Percentiles rank a stretch among this genome's conserved stretches.
These are phyloP conservation scores for Populus ilicifolia DNA, from an alignment of 345 rosid species.

Conservation along the genomic window DNA sequence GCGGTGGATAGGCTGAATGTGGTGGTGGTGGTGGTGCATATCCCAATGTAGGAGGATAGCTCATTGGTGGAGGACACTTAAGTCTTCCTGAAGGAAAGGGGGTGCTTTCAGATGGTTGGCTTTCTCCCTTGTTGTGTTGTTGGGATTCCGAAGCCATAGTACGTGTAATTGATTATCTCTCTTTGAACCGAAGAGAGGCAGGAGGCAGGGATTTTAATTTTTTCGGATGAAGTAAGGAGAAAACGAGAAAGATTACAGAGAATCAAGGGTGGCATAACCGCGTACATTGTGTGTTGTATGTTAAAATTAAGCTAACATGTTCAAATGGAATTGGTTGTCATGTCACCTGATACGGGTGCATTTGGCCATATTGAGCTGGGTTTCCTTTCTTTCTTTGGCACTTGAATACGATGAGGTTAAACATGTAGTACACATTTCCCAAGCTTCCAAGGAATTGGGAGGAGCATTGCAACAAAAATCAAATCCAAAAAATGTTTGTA, in stretches of 20 bases:
- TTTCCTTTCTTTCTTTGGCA: background rate
- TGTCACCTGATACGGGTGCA: background rate
- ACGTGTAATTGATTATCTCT: background rate
- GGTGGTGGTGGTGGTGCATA: conserved; percentile 24
- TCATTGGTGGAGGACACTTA: conserved; percentile 18
- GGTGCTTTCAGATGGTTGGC: background rate
- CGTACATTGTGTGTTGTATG: background rate
- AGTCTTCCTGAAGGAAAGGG: background rate
- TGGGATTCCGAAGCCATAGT: conserved; percentile 28
- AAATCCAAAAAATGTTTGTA: background rate
- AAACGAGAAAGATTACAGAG: too few species aligned
- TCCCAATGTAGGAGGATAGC: conserved; percentile 34
- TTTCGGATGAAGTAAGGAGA: background rate
- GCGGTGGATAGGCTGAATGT: conserved; percentile 3
- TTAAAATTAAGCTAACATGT: background rate
- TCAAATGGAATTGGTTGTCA: background rate
- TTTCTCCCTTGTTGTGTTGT: background rate
- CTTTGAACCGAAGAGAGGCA: background rate
- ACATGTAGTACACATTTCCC: background rate
- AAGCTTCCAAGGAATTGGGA: background rate
- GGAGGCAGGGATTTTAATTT: background rate
- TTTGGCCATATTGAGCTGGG: background rate
- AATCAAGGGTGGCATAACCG: background rate
- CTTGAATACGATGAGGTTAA: background rate
- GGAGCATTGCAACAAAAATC: background rate